phyloP scores from a whole-genome alignment of 164 flowering plant genomes.

The Piper betle region DNA sequence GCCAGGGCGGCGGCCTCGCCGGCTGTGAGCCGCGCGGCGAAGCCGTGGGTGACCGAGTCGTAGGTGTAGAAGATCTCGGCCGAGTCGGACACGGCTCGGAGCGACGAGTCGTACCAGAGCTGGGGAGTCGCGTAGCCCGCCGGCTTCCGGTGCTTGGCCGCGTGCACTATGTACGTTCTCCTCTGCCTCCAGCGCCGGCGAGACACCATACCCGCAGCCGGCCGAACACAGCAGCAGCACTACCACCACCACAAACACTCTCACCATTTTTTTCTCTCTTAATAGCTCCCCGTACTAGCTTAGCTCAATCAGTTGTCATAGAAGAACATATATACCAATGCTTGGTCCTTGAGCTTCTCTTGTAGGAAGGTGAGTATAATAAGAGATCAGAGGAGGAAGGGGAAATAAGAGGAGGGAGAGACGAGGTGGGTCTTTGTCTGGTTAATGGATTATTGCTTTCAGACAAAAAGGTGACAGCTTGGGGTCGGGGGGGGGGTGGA shows the following conservation, averaged over 20 bases:
- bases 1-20: conserved; percentile 40
- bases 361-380: background rate
- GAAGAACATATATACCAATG: background rate
- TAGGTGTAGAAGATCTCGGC: conserved; percentile 62
- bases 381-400: background rate
- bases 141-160: conserved; percentile 59
- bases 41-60: conserved; percentile 55
- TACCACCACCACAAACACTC: background rate
- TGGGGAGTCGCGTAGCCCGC: conserved; percentile 26
- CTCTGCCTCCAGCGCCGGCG: conserved; percentile 6
- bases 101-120: conserved; percentile 58
- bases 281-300: background rate
- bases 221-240: background rate
- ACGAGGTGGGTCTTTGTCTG: background rate
- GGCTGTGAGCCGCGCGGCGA: conserved; percentile 46
- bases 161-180: conserved; percentile 68
- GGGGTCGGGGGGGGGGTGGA: background rate
- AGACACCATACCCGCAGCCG: background rate
- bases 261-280: background rate
- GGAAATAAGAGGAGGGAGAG: background rate
- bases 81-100: conserved; percentile 45
- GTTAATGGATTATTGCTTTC: background rate
- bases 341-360: background rate
- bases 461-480: background rate
- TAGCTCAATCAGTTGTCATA: background rate